Evolutionary conservation across 371 early-diverging fungal genomes (phyloP).

Genomic region (Lichtheimia hyalospora): DNA sequence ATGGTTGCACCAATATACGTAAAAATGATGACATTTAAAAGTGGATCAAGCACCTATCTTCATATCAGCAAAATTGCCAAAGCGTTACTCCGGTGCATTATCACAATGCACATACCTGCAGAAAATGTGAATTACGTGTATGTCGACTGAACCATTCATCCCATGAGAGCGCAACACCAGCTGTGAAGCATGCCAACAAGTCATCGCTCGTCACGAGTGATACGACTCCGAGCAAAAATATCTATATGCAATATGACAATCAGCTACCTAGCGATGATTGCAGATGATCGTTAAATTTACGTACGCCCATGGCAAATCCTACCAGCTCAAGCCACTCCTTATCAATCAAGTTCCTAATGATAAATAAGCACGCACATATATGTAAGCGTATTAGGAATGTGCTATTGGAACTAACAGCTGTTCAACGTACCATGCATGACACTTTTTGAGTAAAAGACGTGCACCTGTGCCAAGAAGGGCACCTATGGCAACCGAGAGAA

Average conservation of each 20-base stretch:
- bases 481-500: constrained; percentile 78
- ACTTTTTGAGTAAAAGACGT: constrained; percentile 66
- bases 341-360: constrained; percentile 71
- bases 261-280: background rate
- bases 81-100: too few relatives aligned
- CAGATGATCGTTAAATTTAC: constrained; percentile 7
- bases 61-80: background rate
- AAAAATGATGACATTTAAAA: constrained; percentile 89
- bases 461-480: constrained; percentile 74
- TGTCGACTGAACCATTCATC: constrained; percentile 87
- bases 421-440: constrained; percentile 48
- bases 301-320: constrained; percentile 84
- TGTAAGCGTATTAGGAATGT: background rate
- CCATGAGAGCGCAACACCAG: constrained; percentile 89
- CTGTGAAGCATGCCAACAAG: constrained; percentile 89
- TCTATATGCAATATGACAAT: constrained; percentile 17
- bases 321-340: constrained; percentile 88
- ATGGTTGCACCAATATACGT: constrained; percentile 88
- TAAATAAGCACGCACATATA: background rate
- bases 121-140: constrained; percentile 77
- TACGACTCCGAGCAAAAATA: constrained; percentile 78
- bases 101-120: constrained; percentile 45
- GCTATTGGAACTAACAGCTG: background rate
- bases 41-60: constrained; percentile 66
- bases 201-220: constrained; percentile 83